These are phyloP conservation scores for Cucumis hystrix DNA, from an alignment of 306 rosid genomes.

Conservation along the genomic window DNA sequence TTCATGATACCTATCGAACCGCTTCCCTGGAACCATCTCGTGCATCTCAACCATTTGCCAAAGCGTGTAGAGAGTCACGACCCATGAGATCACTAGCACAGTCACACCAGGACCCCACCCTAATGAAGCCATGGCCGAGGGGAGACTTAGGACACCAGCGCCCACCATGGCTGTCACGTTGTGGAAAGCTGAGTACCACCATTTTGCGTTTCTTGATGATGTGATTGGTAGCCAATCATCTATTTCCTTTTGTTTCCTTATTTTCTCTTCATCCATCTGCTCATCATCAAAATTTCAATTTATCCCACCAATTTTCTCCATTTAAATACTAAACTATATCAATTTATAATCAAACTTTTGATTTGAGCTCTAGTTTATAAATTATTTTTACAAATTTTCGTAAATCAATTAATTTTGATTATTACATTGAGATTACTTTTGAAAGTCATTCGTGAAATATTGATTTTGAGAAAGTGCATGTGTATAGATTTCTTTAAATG, in stretches of 20 bases:
- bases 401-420: too few species aligned
- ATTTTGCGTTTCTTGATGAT: constrained; percentile 64
- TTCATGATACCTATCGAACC: constrained; percentile 70
- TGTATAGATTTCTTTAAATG: too few species aligned
- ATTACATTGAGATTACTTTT: too few species aligned
- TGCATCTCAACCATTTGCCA: constrained; percentile 91
- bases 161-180: constrained; percentile 85
- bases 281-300: not conserved
- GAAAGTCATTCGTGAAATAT: too few species aligned
- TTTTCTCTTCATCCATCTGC: constrained; percentile 8
- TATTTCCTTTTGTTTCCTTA: constrained; percentile 29
- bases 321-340: too few species aligned
- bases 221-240: constrained; percentile 75
- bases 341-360: too few species aligned
- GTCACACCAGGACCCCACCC: constrained; percentile 78
- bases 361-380: too few species aligned
- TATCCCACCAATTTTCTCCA: too few species aligned
- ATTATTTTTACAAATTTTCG: too few species aligned
- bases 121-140: constrained; percentile 54
- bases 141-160: constrained; percentile 73
- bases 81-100: constrained; percentile 43
- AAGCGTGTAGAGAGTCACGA: constrained; percentile 48
- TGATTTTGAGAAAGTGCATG: too few species aligned
- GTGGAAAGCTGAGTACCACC: constrained; percentile 91
- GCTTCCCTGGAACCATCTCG: constrained; percentile 67